Conservation (phyloP, 805 yeast genomes). For the Teunomyces panamensis region DNA sequence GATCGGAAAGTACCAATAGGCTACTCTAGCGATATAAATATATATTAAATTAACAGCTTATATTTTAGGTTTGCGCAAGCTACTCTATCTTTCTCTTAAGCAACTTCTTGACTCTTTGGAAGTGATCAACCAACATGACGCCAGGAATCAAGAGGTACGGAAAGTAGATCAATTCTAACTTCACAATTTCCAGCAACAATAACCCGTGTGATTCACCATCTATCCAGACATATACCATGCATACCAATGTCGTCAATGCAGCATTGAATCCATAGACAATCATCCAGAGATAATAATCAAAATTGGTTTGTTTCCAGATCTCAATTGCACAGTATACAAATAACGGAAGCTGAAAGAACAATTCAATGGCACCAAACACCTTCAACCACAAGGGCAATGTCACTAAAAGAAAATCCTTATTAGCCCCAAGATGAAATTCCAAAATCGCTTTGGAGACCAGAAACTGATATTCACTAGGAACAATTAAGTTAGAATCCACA, state of each 20-base stretch:
- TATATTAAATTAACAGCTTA: not conserved
- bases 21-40: not conserved
- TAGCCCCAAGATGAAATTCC: conserved; percentile 56
- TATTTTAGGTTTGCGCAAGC: not conserved
- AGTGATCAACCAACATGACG: conserved; percentile 49
- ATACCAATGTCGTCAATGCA: conserved; percentile 69
- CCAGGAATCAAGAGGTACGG: conserved; percentile 75
- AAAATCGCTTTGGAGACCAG: conserved; percentile 49
- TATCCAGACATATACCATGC: conserved; percentile 51
- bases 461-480: conserved; percentile 52
- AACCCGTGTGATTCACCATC: conserved; percentile 40
- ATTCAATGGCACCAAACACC: conserved; percentile 68
- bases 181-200: conserved; percentile 30
- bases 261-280: conserved; percentile 82
- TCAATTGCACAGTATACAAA: conserved; percentile 41
- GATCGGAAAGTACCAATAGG: conserved; percentile 41
- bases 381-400: conserved; percentile 70
- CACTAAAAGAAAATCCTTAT: conserved; percentile 68
- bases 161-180: conserved; percentile 52
- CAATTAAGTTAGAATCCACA: conserved; percentile 69
- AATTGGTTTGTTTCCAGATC: conserved; percentile 11
- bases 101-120: not conserved
- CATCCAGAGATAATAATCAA: conserved; percentile 29
- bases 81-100: conserved; percentile 1
- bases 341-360: conserved; percentile 75